These are phyloP conservation scores for Trichoderma aggressivum DNA, from an alignment of 2,329 filamentous ascomycete species.

Conservation along the genomic window DNA sequence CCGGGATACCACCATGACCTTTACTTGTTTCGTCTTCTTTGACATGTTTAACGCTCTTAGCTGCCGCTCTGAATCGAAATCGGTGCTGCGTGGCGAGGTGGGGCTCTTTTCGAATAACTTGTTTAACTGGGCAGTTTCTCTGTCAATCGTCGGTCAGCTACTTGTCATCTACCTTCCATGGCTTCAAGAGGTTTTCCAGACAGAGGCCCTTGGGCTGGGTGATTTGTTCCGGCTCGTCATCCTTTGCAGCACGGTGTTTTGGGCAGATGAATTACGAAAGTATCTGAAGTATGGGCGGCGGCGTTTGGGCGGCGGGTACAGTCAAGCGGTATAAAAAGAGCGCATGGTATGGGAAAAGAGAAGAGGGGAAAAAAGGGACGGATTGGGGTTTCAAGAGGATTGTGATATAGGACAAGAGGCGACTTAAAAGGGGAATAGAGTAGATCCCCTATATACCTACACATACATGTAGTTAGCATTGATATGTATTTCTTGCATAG, in stretches of 20 bases:
- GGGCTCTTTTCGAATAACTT: conserved; percentile 81
- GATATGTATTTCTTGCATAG: conserved; percentile 17
- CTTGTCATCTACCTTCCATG: conserved; percentile 94
- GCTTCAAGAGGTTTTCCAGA: conserved; percentile 93
- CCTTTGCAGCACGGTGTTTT: conserved; percentile 88
- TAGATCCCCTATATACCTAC: conserved; percentile 3
- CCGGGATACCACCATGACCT: conserved; percentile 98
- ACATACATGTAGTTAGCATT: conserved; percentile 1
- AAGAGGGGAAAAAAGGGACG: background rate
- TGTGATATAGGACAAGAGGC: background rate
- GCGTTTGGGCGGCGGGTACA: conserved; percentile 59
- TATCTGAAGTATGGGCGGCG: conserved; percentile 62
- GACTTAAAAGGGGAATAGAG: conserved; percentile 12
- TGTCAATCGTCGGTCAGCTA: conserved; percentile 75
- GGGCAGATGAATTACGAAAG: conserved; percentile 89
- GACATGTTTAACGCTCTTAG: conserved; percentile 99
- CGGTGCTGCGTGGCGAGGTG: conserved; percentile 80
- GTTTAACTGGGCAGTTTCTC: conserved; percentile 92
- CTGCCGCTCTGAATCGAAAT: conserved; percentile 89
- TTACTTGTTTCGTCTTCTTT: conserved; percentile 97
- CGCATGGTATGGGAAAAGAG: conserved; percentile 16
- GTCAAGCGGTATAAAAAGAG: conserved; percentile 55
- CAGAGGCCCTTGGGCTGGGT: conserved; percentile 71
- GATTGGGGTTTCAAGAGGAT: background rate
- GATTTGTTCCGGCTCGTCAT: conserved; percentile 72